These are phyloP conservation scores for Fusarium sarcochroum DNA, from an alignment of 2,329 filamentous ascomycete genomes.

Conservation along the genomic window DNA sequence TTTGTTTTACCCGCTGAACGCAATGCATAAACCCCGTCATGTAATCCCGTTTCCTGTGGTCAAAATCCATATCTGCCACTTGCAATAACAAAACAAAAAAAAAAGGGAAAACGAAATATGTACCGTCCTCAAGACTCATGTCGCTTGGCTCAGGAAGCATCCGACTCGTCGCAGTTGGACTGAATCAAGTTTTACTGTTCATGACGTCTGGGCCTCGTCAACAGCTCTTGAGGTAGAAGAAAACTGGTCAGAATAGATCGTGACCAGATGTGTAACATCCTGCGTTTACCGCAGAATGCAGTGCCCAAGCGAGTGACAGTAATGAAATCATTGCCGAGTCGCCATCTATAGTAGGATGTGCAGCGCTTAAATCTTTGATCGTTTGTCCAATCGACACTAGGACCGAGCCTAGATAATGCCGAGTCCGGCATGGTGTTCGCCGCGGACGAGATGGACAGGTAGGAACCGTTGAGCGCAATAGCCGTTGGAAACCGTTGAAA, in stretches of 20 bases:
- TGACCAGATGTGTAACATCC: conserved; percentile 17
- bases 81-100: conserved; percentile 43
- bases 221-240: conserved; percentile 16
- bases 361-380: conserved; percentile 13
- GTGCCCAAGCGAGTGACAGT: conserved; percentile 29
- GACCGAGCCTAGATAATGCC: neutral
- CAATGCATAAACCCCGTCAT: conserved; percentile 57
- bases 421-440: neutral
- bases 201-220: conserved; percentile 7
- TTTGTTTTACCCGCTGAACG: conserved; percentile 55
- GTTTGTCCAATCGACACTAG: conserved; percentile 1
- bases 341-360: conserved; percentile 27
- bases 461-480: conserved; percentile 12
- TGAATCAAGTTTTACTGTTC: neutral
- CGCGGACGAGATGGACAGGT: neutral
- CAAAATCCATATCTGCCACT: conserved; percentile 41
- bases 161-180: conserved; percentile 1
- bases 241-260: conserved; percentile 18
- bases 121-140: conserved; percentile 50
- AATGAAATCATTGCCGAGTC: conserved; percentile 8
- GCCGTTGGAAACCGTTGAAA: conserved; percentile 38
- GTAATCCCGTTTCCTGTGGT: conserved; percentile 50
- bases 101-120: conserved; percentile 46
- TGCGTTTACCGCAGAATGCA: conserved; percentile 35
- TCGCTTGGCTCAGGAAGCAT: conserved; percentile 16